Percentiles rank a stretch among this genome's conserved stretches.
Evolutionary conservation across 2,329 filamentous ascomycete genomes (phyloP).

Genomic region (Pseudocercospora eumusae): DNA sequence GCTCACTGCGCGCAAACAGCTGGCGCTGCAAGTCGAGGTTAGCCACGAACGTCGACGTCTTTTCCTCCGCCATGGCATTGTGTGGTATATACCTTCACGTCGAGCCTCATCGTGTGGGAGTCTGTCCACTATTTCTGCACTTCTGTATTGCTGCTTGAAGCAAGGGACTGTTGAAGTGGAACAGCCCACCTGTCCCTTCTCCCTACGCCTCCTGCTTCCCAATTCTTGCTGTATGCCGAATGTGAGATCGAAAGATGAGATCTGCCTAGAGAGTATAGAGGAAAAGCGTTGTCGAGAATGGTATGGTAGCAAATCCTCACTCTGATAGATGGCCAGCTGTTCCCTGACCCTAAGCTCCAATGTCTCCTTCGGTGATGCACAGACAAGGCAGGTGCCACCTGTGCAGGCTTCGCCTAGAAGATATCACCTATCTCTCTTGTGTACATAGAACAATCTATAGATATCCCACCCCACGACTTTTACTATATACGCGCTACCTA

Average conservation of each 20-base stretch:
- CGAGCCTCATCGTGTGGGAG: slow-evolving; percentile 60
- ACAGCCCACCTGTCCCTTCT: neutral
- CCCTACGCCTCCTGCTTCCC: neutral
- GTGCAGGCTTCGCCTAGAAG: too few relatives aligned
- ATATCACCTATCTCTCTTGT: too few relatives aligned
- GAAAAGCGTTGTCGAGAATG: neutral
- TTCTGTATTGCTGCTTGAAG: neutral
- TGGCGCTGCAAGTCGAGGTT: slow-evolving; percentile 62
- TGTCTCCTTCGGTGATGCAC: too few relatives aligned
- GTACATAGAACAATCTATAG: too few relatives aligned
- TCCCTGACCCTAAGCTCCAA: slow-evolving; percentile 1
- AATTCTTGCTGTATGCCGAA: neutral
- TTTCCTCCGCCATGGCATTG: neutral
- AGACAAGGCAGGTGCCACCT: too few relatives aligned
- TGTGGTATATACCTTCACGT: slow-evolving; percentile 56
- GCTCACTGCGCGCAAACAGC: slow-evolving; percentile 85
- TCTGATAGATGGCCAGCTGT: slow-evolving; percentile 8
- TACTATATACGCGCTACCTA: too few relatives aligned
- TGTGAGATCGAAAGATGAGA: neutral
- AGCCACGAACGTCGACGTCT: slow-evolving; percentile 40
- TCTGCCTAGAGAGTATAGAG: neutral
- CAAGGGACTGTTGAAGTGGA: slow-evolving; percentile 4
- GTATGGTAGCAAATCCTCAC: neutral
- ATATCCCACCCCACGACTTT: too few relatives aligned
- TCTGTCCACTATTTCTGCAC: slow-evolving; percentile 26